Percentiles rank a stretch among this genome's conserved stretches.
Conservation (phyloP, 371 early-diverging fungal genomes). For the Mortierella sp. region DNA sequence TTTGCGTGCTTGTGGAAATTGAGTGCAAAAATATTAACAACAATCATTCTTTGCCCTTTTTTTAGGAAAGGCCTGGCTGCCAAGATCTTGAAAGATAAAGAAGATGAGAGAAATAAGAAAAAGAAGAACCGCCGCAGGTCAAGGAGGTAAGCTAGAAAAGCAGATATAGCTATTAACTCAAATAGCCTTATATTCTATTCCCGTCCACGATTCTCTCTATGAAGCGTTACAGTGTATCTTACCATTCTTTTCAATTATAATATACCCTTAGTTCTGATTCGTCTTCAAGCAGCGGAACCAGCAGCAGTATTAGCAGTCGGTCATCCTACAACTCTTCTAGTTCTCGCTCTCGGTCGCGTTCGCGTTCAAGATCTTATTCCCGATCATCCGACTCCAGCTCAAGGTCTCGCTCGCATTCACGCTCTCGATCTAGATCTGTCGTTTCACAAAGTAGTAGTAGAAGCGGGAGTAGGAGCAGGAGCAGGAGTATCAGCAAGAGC, state of each 20-base stretch:
- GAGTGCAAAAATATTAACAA: background rate
- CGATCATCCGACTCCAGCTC: conserved; percentile 17
- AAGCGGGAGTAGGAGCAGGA: conserved; percentile 21
- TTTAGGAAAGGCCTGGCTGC: conserved; percentile 66
- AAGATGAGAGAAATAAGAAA: conserved; percentile 50
- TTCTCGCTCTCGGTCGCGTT: conserved; percentile 26
- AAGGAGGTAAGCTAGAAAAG: conserved; percentile 1
- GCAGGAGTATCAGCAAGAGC: background rate
- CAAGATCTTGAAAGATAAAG: conserved; percentile 65
- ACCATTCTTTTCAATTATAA: background rate
- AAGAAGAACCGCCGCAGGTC: conserved; percentile 35
- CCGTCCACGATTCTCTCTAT: too few relatives aligned
- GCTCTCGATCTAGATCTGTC: conserved; percentile 23
- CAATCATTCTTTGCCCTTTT: background rate
- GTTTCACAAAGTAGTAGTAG: conserved; percentile 7
- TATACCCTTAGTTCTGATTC: conserved; percentile 17
- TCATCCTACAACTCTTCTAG: conserved; percentile 34
- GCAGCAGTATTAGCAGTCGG: conserved; percentile 31
- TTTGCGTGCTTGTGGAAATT: background rate
- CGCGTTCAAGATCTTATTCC: conserved; percentile 15
- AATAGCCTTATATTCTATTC: too few relatives aligned
- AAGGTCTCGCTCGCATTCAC: conserved; percentile 19
- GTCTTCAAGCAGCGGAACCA: conserved; percentile 35
- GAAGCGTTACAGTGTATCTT: background rate
- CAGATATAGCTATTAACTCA: background rate